These are phyloP conservation scores for Apiosordaria backusii DNA, from an alignment of 495 filamentous ascomycete genomes.

Conservation along the genomic window DNA sequence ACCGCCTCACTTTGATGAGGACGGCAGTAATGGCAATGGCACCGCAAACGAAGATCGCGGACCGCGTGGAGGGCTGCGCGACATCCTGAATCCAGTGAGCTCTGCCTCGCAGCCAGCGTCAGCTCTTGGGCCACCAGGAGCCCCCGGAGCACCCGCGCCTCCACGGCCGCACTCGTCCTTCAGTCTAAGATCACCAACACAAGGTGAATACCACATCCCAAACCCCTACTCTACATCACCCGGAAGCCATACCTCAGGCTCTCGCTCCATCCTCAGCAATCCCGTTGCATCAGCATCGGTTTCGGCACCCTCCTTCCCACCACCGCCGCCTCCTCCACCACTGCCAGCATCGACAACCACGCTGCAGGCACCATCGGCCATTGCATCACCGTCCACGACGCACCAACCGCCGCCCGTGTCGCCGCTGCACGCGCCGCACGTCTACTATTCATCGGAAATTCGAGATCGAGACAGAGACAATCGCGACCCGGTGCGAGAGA, in stretches of 20 bases:
- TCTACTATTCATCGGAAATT: constrained; percentile 29
- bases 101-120: constrained; percentile 23
- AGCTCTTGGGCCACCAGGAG: constrained; percentile 16
- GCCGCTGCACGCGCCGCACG: constrained; percentile 35
- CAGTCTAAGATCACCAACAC: constrained; percentile 41
- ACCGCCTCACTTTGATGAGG: constrained; percentile 39
- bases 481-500: constrained; percentile 14
- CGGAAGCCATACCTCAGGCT: constrained; percentile 23
- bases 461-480: constrained; percentile 27
- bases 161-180: constrained; percentile 31
- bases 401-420: constrained; percentile 18
- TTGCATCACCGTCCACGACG: constrained; percentile 15
- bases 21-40: constrained; percentile 31
- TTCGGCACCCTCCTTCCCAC: constrained; percentile 22
- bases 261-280: constrained; percentile 35
- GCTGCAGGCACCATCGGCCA: not conserved
- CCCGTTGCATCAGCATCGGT: constrained; percentile 30
- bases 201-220: constrained; percentile 37
- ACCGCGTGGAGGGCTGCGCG: constrained; percentile 34
- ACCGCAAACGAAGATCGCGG: constrained; percentile 30
- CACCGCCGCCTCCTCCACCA: constrained; percentile 30
- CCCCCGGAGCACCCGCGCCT: constrained; percentile 27
- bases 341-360: constrained; percentile 17
- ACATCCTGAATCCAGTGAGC: constrained; percentile 39
- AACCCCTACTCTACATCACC: constrained; percentile 28